These are phyloP conservation scores for Dactylellina drechsleri DNA, from an alignment of 2,329 filamentous ascomycete genomes.

Conservation along the genomic window DNA sequence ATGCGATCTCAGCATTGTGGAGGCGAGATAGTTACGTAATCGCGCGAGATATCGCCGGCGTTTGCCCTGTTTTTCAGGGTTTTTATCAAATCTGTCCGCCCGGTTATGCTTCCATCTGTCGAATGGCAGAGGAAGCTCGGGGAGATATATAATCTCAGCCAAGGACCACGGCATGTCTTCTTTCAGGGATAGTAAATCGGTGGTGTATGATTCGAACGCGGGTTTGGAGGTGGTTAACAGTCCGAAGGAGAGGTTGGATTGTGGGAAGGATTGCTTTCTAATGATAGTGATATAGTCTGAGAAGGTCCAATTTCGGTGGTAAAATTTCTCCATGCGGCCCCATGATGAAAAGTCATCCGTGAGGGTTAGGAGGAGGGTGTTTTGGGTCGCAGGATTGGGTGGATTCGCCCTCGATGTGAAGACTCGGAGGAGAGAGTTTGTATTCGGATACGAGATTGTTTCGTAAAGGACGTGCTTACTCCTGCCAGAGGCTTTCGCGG, in stretches of 20 bases:
- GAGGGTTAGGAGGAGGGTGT: slow-evolving; percentile 58
- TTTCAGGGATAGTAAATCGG: slow-evolving; percentile 54
- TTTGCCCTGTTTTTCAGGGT: slow-evolving; percentile 56
- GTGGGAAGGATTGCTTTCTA: slow-evolving; percentile 58
- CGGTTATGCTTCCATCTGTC: slow-evolving; percentile 35
- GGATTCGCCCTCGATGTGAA: slow-evolving; percentile 14
- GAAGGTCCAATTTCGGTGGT: slow-evolving; percentile 55
- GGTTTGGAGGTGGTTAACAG: slow-evolving; percentile 59
- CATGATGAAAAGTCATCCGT: slow-evolving; percentile 59
- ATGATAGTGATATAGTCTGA: slow-evolving; percentile 60
- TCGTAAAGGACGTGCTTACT: slow-evolving; percentile 9
- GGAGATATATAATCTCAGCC: slow-evolving; percentile 31
- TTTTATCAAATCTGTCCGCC: slow-evolving; percentile 56
- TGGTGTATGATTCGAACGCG: slow-evolving; percentile 57
- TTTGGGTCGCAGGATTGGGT: background rate
- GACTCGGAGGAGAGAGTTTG: background rate
- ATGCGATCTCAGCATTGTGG: slow-evolving; percentile 58
- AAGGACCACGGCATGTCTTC: slow-evolving; percentile 35
- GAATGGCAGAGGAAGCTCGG: slow-evolving; percentile 14
- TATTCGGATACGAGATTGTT: background rate
- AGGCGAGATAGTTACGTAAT: slow-evolving; percentile 61
- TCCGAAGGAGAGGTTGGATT: slow-evolving; percentile 57
- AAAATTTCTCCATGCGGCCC: slow-evolving; percentile 55
- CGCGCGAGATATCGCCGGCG: slow-evolving; percentile 59
- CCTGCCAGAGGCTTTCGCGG: background rate